Base-by-base conservation (phyloP, 2,329 filamentous ascomycete genomes). In the Arachnomyces sp. region DNA sequence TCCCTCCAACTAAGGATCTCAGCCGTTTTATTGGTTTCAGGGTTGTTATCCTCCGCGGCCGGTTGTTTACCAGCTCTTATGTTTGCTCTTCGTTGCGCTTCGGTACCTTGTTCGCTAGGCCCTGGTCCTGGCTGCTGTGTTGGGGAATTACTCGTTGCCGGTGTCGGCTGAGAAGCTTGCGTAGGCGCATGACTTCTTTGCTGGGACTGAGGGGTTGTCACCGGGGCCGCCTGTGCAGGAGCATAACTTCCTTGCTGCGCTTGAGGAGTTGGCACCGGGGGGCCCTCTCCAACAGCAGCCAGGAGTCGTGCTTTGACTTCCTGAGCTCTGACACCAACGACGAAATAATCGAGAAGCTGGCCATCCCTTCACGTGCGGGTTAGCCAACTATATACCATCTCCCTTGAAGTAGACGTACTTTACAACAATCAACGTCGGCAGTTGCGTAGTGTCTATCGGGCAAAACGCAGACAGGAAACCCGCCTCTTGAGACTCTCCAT, bases 381-480 rank as follows among this genome's bases (percentile, higher is more conserved):
- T 56, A 44, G 57, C 45, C 43, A 28, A 31, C 14, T 12, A 13
- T 29, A 9, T 12, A 29, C 17, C 0, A 36, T 5, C 5, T 5
- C 5, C 20, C 5, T 9, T 25, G n/a, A 25, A 9, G 20, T 18
- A 45, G 8, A 56, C 72, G 38, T 66, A 82, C 76, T 81, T 78
- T 51, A 94, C 89, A 14, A 93, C 69, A 12, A 94, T 74, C 7
- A 94, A 64, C 1, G 83, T 83, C 0, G 90, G 89, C n/a, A 79
- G 78, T 49, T 25, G 20, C 9, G 5, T 9, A 25, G 78, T 78
- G 1, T 77, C 74, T n/a, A 94, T 68, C 0, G 86, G 84, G 53
- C 86, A 93, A 53, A 94, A 84, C 34, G 85, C 84, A 7, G 81
- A 76, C 11, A 96, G 70, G 54, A 87, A 93, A 4, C 76, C 79